phyloP scores from a whole-genome alignment of 768 basidiomycete species.

The Amanita subjunquillea region DNA sequence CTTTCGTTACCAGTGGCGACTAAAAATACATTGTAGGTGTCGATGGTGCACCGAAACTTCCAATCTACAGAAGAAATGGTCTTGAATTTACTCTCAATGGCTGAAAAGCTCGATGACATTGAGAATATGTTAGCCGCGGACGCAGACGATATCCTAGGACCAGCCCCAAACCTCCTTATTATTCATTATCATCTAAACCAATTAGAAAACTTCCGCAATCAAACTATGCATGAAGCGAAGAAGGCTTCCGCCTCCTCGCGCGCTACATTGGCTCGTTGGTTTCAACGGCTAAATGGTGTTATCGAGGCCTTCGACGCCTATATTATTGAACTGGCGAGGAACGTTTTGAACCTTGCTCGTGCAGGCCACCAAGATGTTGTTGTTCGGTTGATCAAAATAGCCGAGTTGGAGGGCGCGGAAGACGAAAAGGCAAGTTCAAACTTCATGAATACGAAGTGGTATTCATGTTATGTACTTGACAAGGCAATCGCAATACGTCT shows the following conservation, averaged over 20 bases:
- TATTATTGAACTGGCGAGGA: slow-evolving; percentile 65
- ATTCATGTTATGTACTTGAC: slow-evolving; percentile 1
- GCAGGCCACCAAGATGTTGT: slow-evolving; percentile 79
- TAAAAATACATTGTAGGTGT: slow-evolving; percentile 51
- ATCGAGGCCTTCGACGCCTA: slow-evolving; percentile 82
- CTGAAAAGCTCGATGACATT: slow-evolving; percentile 67
- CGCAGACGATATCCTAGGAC: slow-evolving; percentile 69
- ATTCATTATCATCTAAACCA: slow-evolving; percentile 90
- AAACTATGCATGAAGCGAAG: slow-evolving; percentile 92
- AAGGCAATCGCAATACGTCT: slow-evolving; percentile 91
- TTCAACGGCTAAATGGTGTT: slow-evolving; percentile 75
- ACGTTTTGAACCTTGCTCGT: slow-evolving; percentile 69
- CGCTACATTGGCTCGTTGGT: slow-evolving; percentile 63
- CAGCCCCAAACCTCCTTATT: slow-evolving; percentile 79
- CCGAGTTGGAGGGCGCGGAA: slow-evolving; percentile 85
- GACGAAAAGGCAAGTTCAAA: slow-evolving; percentile 73
- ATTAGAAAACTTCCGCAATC: slow-evolving; percentile 88
- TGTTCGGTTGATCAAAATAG: slow-evolving; percentile 87
- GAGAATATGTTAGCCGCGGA: slow-evolving; percentile 72
- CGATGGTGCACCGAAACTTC: slow-evolving; percentile 91
- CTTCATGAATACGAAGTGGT: neutral
- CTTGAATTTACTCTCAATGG: slow-evolving; percentile 88
- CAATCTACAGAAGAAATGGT: slow-evolving; percentile 95
- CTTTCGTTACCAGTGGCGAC: neutral
- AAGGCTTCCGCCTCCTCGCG: slow-evolving; percentile 59